phyloP scores from a whole-genome alignment of 768 basidiomycete species.

The Termitomyces sp. region DNA sequence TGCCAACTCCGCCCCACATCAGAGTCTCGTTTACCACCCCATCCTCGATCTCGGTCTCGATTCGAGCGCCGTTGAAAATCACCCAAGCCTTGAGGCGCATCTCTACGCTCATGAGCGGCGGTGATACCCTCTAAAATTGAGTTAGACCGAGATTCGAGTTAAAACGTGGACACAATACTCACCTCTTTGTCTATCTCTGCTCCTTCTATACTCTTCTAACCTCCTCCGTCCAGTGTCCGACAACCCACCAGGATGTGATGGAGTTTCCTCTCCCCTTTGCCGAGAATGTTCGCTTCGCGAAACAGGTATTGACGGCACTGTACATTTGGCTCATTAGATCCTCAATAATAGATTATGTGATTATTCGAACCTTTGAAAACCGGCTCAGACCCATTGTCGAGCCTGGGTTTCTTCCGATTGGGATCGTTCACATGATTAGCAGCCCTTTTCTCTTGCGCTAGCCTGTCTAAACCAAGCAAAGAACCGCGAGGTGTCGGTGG shows the following conservation, averaged over 20 bases:
- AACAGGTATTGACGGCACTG: conserved; percentile 77
- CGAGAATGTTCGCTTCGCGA: conserved; percentile 50
- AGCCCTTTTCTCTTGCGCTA: conserved; percentile 85
- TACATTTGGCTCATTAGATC: conserved; percentile 6
- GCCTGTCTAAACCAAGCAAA: conserved; percentile 77
- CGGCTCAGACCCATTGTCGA: conserved; percentile 60
- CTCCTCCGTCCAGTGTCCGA: conserved; percentile 65
- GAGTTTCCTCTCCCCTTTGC: conserved; percentile 83
- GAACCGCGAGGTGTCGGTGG: conserved; percentile 78
- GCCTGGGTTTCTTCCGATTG: conserved; percentile 61
- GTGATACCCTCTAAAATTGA: conserved; percentile 59
- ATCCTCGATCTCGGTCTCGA: conserved; percentile 53
- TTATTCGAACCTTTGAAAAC: conserved; percentile 79
- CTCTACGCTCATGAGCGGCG: conserved; percentile 48
- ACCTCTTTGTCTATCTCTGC: conserved; percentile 69
- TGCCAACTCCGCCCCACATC: conserved; percentile 41
- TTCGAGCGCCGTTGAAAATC: conserved; percentile 94
- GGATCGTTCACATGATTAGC: conserved; percentile 44
- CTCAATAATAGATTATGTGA: background rate
- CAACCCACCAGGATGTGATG: conserved; percentile 87
- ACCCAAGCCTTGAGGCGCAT: conserved; percentile 74
- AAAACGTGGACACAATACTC: conserved; percentile 4
- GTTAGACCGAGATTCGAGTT: background rate
- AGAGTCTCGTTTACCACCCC: conserved; percentile 36
- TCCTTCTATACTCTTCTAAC: conserved; percentile 73